Percentiles rank a stretch among this genome's conserved stretches.
Conservation (phyloP, 352 stramenopile species). For the Globisporangium carolinianum region DNA sequence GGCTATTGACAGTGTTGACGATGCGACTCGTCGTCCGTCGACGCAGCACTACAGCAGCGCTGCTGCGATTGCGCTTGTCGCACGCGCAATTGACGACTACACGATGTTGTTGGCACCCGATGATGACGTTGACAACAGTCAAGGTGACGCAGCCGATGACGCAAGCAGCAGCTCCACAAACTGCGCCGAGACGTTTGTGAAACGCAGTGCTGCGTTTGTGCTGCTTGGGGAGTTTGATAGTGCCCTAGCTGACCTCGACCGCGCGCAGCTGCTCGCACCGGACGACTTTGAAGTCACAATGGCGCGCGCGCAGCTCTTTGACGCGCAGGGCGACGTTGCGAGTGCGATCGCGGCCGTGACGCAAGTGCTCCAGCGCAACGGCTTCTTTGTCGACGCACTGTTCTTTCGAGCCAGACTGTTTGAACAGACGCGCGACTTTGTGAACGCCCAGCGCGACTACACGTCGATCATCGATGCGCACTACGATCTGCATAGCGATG, state of each 20-base stretch:
- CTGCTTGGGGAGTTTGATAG: conserved; percentile 44
- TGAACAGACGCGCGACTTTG: conserved; percentile 26
- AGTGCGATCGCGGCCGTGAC: conserved; percentile 51
- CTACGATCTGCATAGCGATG: conserved; percentile 27
- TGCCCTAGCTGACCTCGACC: conserved; percentile 46
- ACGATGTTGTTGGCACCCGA: conserved; percentile 31
- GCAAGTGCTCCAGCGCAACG: conserved; percentile 42
- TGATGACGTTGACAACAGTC: conserved; percentile 22
- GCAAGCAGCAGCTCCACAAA: no score
- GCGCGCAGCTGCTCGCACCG: conserved; percentile 33
- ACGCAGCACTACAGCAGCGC: conserved; percentile 15
- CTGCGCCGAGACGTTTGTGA: conserved; percentile 24
- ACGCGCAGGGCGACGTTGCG: conserved; percentile 29
- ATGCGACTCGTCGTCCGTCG: no score
- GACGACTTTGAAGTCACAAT: conserved; percentile 60
- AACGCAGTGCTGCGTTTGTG: conserved; percentile 39
- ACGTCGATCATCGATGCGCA: conserved; percentile 65
- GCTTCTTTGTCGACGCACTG: conserved; percentile 69
- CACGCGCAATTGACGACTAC: conserved; percentile 61
- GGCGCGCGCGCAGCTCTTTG: conserved; percentile 41
- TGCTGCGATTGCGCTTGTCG: conserved; percentile 27
- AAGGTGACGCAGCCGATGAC: background rate
- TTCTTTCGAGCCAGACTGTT: conserved; percentile 55
- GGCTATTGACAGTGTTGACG: no score
- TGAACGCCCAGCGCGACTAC: conserved; percentile 51